Evolutionary conservation across 2,329 filamentous ascomycete genomes (phyloP).

Genomic region (Paraconiothyrium sp.): DNA sequence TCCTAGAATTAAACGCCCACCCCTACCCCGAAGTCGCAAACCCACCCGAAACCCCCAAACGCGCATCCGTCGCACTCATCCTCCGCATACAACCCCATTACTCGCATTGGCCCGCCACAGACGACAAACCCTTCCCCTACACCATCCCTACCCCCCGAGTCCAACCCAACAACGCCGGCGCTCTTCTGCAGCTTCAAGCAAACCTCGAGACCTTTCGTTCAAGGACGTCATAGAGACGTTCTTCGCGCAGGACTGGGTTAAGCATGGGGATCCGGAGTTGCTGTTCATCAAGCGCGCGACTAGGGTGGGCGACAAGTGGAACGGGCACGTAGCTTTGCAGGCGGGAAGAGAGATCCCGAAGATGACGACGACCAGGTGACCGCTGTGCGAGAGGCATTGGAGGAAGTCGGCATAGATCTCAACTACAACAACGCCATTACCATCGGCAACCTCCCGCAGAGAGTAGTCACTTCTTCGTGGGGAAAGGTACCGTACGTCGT

Average conservation of each 20-base stretch:
- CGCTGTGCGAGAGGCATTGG: conserved; percentile 70
- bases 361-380: conserved; percentile 70
- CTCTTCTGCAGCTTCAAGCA: conserved; percentile 36
- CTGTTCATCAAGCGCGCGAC: conserved; percentile 76
- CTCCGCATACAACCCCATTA: conserved; percentile 69
- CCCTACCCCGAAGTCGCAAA: conserved; percentile 61
- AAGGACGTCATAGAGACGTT: conserved; percentile 63
- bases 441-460: conserved; percentile 71
- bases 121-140: conserved; percentile 29
- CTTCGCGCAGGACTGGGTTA: conserved; percentile 72
- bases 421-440: conserved; percentile 56
- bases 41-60: conserved; percentile 62
- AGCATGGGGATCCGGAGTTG: conserved; percentile 72
- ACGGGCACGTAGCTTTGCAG: conserved; percentile 73
- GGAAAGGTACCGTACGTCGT: conserved; percentile 67
- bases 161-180: conserved; percentile 32
- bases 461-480: conserved; percentile 73
- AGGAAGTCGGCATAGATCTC: conserved; percentile 73
- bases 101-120: conserved; percentile 59
- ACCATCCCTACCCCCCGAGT: conserved; percentile 28
- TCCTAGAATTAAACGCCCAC: conserved; percentile 53
- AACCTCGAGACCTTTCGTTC: conserved; percentile 40
- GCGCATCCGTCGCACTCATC: conserved; percentile 73
- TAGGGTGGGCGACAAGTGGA: conserved; percentile 73
- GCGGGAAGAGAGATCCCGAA: conserved; percentile 71